These are phyloP conservation scores for Geotrichum cucujoidarum DNA, from an alignment of 1,139 yeast genomes.

Conservation along the genomic window DNA sequence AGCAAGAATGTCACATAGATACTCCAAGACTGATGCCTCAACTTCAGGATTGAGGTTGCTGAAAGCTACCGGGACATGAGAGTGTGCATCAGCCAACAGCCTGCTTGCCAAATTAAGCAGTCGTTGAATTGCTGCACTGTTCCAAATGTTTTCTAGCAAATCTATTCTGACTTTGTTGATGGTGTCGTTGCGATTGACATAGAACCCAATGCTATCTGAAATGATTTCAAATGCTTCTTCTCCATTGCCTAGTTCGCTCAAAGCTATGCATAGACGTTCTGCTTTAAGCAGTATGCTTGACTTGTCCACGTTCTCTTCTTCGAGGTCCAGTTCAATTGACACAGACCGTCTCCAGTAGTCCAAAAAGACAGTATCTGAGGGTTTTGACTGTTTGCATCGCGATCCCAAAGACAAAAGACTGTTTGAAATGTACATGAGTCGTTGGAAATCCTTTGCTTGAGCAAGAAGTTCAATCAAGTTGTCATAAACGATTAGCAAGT, in stretches of 20 bases:
- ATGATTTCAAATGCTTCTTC: constrained; percentile 16
- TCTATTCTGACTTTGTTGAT: constrained; percentile 2
- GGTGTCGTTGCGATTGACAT: constrained; percentile 7
- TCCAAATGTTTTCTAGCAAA: constrained; percentile 4
- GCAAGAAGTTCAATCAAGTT: constrained; percentile 8
- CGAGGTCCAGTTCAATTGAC: constrained; percentile 21
- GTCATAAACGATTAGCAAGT: constrained; percentile 15
- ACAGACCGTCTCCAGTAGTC: constrained; percentile 23
- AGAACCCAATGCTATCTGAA: constrained; percentile 11
- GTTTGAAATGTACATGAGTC: constrained; percentile 22
- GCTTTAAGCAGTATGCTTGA: constrained; percentile 18
- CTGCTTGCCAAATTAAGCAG: constrained; percentile 10
- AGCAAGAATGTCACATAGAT: constrained; percentile 4
- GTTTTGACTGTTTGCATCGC: constrained; percentile 11
- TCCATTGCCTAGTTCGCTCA: constrained; percentile 11
- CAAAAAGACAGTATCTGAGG: constrained; percentile 10
- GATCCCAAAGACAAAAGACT: constrained; percentile 24
- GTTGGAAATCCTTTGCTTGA: constrained; percentile 6
- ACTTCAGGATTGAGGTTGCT: constrained; percentile 7
- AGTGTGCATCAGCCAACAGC: constrained; percentile 9
- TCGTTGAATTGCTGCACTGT: constrained; percentile 3
- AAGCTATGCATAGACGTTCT: constrained; percentile 21
- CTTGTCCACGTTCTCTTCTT: constrained; percentile 10
- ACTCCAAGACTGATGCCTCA: constrained; percentile 16
- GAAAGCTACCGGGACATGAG: constrained; percentile 12